Evolutionary conservation across 306 rosid genomes (phyloP).

Genomic region (Senna tora): DNA sequence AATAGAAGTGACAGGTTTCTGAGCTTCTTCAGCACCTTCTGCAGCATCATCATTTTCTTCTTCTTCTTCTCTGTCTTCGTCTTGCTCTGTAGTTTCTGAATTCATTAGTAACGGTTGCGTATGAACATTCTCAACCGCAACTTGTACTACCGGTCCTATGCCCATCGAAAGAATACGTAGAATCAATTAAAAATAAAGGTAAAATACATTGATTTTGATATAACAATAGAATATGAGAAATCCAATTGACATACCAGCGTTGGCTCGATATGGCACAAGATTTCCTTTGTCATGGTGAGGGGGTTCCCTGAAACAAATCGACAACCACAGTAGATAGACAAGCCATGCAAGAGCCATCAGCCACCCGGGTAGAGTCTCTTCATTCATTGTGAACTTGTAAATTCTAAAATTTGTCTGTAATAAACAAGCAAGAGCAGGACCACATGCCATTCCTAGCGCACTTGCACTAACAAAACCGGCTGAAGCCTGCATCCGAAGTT

Average conservation of each 20-base stretch:
- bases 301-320: constrained; percentile 88
- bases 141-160: constrained; percentile 49
- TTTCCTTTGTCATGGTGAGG: constrained; percentile 44
- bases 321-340: constrained; percentile 75
- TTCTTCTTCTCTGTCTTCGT: constrained; percentile 52
- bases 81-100: constrained; percentile 50
- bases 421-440: constrained; percentile 90
- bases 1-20: constrained; percentile 72
- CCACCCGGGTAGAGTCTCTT: constrained; percentile 94
- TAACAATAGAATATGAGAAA: constrained; percentile 20
- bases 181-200: neutral
- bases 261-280: constrained; percentile 42
- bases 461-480: constrained; percentile 95
- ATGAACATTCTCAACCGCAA: constrained; percentile 50
- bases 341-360: constrained; percentile 93
- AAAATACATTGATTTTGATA: neutral
- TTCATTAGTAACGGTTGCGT: constrained; percentile 63
- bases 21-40: constrained; percentile 46
- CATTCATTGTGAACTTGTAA: constrained; percentile 83
- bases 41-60: constrained; percentile 62
- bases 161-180: constrained; percentile 26
- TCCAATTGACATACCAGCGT: constrained; percentile 50
- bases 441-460: constrained; percentile 98
- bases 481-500: constrained; percentile 91
- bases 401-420: constrained; percentile 76